Conservation (phyloP, 2,329 filamentous ascomycete genomes). For the Apiospora malaysiana region DNA sequence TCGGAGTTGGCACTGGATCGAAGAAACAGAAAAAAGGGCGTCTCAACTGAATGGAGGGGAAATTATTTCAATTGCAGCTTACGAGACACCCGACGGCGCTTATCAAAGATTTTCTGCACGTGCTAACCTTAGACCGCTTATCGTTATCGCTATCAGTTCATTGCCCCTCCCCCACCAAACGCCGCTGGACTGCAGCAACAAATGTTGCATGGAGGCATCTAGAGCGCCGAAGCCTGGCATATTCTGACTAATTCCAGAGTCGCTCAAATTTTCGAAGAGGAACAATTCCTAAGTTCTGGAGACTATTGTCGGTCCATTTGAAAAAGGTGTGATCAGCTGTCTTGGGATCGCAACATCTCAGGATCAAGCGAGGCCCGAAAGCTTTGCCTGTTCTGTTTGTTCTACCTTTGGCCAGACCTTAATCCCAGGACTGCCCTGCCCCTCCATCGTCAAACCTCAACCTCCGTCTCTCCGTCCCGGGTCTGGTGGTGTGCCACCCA, state of each 20-base stretch:
- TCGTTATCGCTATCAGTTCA: neutral
- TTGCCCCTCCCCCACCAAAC: conserved; percentile 24
- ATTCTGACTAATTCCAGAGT: neutral
- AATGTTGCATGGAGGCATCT: neutral
- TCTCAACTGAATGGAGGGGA: no score
- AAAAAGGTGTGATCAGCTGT: neutral
- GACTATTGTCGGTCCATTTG: no score
- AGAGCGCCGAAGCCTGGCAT: neutral
- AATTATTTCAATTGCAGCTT: no score
- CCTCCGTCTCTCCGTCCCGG: conserved; percentile 13
- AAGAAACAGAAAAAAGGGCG: no score
- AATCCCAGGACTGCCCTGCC: conserved; percentile 6
- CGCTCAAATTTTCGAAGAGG: neutral
- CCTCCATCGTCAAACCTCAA: conserved; percentile 1
- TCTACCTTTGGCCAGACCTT: neutral
- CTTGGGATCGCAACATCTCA: neutral
- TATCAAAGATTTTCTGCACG: neutral
- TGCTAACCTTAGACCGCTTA: neutral
- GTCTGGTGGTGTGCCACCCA: conserved; percentile 11
- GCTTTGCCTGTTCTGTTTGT: neutral
- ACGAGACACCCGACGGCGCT: neutral
- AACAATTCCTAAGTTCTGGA: no score
- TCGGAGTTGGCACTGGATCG: no score
- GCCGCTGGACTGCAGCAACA: neutral
- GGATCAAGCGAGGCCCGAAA: no score